Base-by-base conservation (phyloP, 2,329 filamentous ascomycete genomes). In the Fonsecaea multimorphosa region DNA sequence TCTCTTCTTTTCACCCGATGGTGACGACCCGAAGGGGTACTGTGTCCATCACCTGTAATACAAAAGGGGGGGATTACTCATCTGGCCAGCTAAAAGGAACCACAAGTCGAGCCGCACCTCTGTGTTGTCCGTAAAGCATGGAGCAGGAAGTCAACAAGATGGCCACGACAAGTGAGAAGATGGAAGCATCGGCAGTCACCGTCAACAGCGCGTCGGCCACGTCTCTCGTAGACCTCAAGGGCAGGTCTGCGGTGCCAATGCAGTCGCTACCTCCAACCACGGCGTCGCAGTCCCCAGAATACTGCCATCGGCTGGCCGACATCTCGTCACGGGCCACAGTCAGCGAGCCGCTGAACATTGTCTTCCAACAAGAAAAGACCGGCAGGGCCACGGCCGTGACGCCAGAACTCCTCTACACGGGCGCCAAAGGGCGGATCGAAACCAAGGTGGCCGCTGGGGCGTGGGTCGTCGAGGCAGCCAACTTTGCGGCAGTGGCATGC, bases 401-500 rank as follows among this genome's bases (percentile, higher is more conserved):
- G 24, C 24, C 63, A 40, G 44, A 34, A 11, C 36, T 63, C 14
- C 36, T 69, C 11, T 67, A 68, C 65, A 27, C 22, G 1, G 63
- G 53, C 2, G 53, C 55, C 24, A 40, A 49, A 46, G 36, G 29
- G 14, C 62, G 68, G 12, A 49, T 69, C 24, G 63, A 65, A 11
- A 52, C 32, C 46, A 67, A 67, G 59, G 40, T 69, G 19, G 53
- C 49, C n/a, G 62, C 51, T 9, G 68, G 65, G 1, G 46, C 62
- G 16, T 24, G 58, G 12, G 52, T 70, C 12, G 68, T 68, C 38
- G 66, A 67, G 53, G 68, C 68, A 12, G 54, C 31, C 31, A 55
- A 67, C 36, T 70, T 68, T 55, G 68, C 66, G 7, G 68, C 66
- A 8, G 58, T 68, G 32, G 68, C 66, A 32, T 70, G 68, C 61